These are phyloP conservation scores for Rhinocladiella similis DNA, from an alignment of 2,329 filamentous ascomycete species.

Conservation along the genomic window DNA sequence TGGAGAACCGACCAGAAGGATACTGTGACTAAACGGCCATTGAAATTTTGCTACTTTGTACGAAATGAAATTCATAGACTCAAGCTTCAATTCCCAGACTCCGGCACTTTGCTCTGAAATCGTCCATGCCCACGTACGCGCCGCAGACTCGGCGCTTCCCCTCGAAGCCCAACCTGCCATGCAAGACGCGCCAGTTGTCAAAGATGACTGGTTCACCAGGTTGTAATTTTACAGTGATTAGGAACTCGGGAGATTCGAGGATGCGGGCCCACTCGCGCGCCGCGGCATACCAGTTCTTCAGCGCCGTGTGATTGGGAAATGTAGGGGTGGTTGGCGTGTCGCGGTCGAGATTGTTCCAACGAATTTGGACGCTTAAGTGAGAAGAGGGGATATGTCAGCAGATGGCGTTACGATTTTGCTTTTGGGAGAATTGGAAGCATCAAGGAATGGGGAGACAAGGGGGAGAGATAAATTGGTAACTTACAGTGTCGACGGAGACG, in stretches of 20 bases:
- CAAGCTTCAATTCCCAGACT: slow-evolving; percentile 15
- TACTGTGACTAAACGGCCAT: no score
- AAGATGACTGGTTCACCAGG: slow-evolving; percentile 84
- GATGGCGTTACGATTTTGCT: no score
- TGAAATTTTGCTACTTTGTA: no score
- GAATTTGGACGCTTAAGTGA: slow-evolving; percentile 56
- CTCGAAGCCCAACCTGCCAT: slow-evolving; percentile 80
- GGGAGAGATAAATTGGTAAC: no score
- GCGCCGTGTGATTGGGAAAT: slow-evolving; percentile 45
- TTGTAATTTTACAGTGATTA: slow-evolving; percentile 78
- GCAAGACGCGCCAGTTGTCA: slow-evolving; percentile 93
- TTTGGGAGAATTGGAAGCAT: no score
- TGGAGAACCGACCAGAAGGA: no score
- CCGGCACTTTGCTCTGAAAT: slow-evolving; percentile 24
- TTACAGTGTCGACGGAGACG: slow-evolving; percentile 40
- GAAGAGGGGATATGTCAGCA: no score
- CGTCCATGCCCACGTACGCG: slow-evolving; percentile 67
- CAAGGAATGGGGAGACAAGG: no score
- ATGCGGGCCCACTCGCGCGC: slow-evolving; percentile 73
- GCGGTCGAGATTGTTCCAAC: slow-evolving; percentile 94
- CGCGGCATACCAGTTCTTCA: slow-evolving; percentile 71
- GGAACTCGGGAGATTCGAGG: slow-evolving; percentile 62
- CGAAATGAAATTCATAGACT: no score
- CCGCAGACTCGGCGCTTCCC: slow-evolving; percentile 87
- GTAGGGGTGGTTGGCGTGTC: slow-evolving; percentile 59